phyloP scores from a whole-genome alignment of 345 rosid genomes.

The Salix viminalis region DNA sequence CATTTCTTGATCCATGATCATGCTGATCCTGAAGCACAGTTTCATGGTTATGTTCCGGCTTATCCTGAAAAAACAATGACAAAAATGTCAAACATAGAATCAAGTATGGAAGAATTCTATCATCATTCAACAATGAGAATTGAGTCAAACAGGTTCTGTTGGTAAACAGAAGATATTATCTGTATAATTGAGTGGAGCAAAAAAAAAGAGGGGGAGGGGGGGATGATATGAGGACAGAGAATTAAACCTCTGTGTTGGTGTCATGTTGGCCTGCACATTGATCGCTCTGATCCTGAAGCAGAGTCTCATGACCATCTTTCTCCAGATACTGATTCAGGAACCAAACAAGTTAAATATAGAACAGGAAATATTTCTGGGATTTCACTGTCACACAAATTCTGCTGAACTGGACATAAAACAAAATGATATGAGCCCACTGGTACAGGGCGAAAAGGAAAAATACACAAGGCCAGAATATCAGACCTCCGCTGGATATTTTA shows the following conservation, averaged over 20 bases:
- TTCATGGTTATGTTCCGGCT: constrained; percentile 23
- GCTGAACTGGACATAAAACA: neutral
- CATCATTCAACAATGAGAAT: neutral
- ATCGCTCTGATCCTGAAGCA: constrained; percentile 26
- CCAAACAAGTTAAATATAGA: neutral
- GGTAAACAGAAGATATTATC: neutral
- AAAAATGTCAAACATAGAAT: constrained; percentile 1
- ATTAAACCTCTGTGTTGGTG: constrained; percentile 14
- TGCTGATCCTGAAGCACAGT: constrained; percentile 28
- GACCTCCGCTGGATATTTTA: constrained; percentile 49
- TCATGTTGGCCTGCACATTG: constrained; percentile 7
- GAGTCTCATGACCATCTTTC: constrained; percentile 22
- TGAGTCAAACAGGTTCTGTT: neutral
- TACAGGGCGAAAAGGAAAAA: neutral
- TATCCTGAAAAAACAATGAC: constrained; percentile 28
- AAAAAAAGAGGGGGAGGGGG: neutral
- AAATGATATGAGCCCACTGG: neutral
- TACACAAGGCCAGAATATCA: constrained; percentile 6
- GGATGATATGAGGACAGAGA: neutral
- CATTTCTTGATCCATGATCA: constrained; percentile 6
- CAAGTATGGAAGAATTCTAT: neutral
- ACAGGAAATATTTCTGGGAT: neutral
- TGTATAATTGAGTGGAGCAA: neutral
- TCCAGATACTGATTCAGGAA: constrained; percentile 34
- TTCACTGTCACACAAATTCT: neutral